phyloP scores from a whole-genome alignment of 768 basidiomycete species.

The Imleria badia region DNA sequence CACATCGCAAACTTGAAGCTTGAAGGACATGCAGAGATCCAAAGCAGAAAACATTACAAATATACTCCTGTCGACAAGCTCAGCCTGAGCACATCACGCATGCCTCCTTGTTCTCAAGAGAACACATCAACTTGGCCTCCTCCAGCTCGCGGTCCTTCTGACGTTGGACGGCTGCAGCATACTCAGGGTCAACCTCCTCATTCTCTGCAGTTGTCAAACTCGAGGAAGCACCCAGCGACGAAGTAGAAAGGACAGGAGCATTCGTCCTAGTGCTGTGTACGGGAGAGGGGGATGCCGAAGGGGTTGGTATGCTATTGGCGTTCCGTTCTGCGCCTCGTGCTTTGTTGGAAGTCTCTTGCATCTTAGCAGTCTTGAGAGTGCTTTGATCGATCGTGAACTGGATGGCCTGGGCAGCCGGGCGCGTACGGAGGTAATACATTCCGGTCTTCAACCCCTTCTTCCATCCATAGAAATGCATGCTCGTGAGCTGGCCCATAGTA shows the following conservation, averaged over 20 bases:
- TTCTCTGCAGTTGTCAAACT: conserved; percentile 30
- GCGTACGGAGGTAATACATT: conserved; percentile 96
- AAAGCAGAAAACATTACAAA: not conserved
- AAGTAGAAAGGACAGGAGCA: conserved; percentile 26
- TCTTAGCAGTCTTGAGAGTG: conserved; percentile 59
- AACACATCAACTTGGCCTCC: conserved; percentile 79
- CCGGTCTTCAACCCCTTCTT: conserved; percentile 98
- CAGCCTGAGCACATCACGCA: conserved; percentile 90
- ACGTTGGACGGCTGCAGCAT: conserved; percentile 71
- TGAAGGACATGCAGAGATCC: conserved; percentile 6
- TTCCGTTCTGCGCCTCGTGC: conserved; percentile 14
- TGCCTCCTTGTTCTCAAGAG: conserved; percentile 91
- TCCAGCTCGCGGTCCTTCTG: conserved; percentile 74
- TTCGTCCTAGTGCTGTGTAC: conserved; percentile 32
- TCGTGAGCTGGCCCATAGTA: conserved; percentile 87
- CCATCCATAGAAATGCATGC: conserved; percentile 99
- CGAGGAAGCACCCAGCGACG: conserved; percentile 15
- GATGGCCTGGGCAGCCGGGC: conserved; percentile 92
- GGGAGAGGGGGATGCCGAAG: conserved; percentile 30
- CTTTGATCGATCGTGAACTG: conserved; percentile 95
- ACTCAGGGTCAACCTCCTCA: conserved; percentile 60
- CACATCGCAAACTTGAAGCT: not conserved
- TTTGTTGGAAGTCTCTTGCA: conserved; percentile 23
- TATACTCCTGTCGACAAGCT: conserved; percentile 13
- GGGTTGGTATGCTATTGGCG: conserved; percentile 18